Evolutionary conservation across 805 yeast genomes (phyloP), one percentile per base, ranked within the genome.

Genomic region (Candida boidinii): DNA sequence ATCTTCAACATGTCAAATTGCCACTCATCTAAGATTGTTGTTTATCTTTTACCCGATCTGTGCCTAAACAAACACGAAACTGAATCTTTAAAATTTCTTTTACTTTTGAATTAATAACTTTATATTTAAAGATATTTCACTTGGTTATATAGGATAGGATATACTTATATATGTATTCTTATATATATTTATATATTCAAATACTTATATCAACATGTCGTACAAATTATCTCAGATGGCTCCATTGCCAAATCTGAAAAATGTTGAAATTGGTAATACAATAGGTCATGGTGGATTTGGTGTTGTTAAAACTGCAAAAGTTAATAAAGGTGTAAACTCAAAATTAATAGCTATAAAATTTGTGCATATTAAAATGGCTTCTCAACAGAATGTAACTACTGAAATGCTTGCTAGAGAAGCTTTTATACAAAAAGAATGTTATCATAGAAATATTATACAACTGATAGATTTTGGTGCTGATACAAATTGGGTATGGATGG

Each of bases 271-370:
- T 5, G 79, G 73, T 0, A 61, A 61, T 17, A 72, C 80, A 0
- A 60, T 78, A 11, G 86, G 85, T 0, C 76, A 74, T 41, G 86
- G 86, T 2, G 64, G 83, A 0, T 78, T 77, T 60, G 85, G 82
- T 2, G 62, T 72, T 33, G 81, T 77, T 4, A 72, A 74, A 42
- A 52, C 58, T 8, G 82, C 78, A 0, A 33, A 41, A 10, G 58
- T 60, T 26, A 37, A 58, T 27, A 52, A 47, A 22, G 52, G 50
- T 11, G 58, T 54, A 23, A 58, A 64, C 1, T 48, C 48, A 15
- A 60, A 56, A 39, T 45, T 68, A 2, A 67, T 74, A 36, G 85
- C 85, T 0, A 63, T 76, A 23, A 78, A 78, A 43, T 72, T 73
- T 44, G 65, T 78, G 19, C 70, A 73, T 49, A 48, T 48, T 20